These are phyloP conservation scores for Fimicolochytrium jonesii DNA, from an alignment of 192 early-diverging fungal genomes.

Conservation along the genomic window DNA sequence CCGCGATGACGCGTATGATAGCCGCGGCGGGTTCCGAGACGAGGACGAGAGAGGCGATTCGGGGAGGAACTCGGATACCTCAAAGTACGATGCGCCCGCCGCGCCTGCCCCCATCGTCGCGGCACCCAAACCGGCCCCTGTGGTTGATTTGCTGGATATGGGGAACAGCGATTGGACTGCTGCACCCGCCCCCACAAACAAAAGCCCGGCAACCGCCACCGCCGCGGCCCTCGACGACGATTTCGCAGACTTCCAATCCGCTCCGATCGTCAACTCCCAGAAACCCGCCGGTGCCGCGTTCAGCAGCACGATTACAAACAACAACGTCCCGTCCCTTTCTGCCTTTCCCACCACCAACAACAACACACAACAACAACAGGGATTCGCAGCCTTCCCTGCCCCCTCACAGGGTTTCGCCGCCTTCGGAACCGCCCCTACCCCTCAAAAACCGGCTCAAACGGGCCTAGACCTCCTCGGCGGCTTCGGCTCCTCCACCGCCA, in stretches of 20 bases:
- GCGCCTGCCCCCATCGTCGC: slow-evolving; percentile 21
- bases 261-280: slow-evolving; percentile 1
- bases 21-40: slow-evolving; percentile 25
- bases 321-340: neutral
- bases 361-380: neutral
- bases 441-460: no score
- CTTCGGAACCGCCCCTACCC: no score
- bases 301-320: neutral
- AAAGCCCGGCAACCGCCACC: neutral
- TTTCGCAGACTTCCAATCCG: slow-evolving; percentile 32
- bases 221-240: slow-evolving; percentile 4
- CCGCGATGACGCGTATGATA: neutral
- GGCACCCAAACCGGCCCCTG: slow-evolving; percentile 21
- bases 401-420: neutral
- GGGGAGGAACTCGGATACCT: slow-evolving; percentile 13
- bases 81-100: slow-evolving; percentile 21
- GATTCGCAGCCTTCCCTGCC: neutral
- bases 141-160: slow-evolving; percentile 65
- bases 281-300: neutral
- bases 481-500: no score
- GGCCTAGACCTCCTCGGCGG: slow-evolving; percentile 1
- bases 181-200: neutral
- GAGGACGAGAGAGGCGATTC: slow-evolving; percentile 23
- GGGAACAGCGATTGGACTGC: slow-evolving; percentile 69
- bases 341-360: neutral